Percentiles rank a stretch among this genome's conserved stretches.
Conservation (phyloP, 2,329 filamentous ascomycete species). For the Fusarium palustre region DNA sequence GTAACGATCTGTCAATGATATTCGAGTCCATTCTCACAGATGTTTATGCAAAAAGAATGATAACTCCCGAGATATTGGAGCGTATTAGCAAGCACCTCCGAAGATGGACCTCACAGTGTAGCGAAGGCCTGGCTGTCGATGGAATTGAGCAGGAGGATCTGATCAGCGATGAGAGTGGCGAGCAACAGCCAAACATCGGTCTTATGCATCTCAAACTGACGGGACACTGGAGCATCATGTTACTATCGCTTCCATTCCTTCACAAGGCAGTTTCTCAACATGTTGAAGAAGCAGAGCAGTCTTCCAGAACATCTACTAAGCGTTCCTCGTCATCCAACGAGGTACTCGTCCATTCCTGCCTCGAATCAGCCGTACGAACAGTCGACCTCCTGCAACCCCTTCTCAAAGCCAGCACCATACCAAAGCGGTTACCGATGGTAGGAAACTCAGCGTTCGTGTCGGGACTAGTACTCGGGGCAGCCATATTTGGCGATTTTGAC, state of each 20-base stretch:
- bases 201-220: slow-evolving; percentile 52
- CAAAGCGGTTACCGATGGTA: slow-evolving; percentile 58
- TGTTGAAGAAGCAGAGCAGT: slow-evolving; percentile 32
- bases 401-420: slow-evolving; percentile 49
- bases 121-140: slow-evolving; percentile 32
- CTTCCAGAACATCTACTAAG: slow-evolving; percentile 15
- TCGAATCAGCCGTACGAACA: slow-evolving; percentile 52
- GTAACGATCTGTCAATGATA: slow-evolving; percentile 52
- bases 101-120: slow-evolving; percentile 41
- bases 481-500: slow-evolving; percentile 59
- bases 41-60: slow-evolving; percentile 51
- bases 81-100: slow-evolving; percentile 42
- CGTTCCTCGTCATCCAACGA: slow-evolving; percentile 29
- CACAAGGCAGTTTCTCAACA: slow-evolving; percentile 47
- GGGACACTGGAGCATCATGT: slow-evolving; percentile 55
- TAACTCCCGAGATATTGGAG: slow-evolving; percentile 47
- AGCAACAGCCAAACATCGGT: slow-evolving; percentile 42
- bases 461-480: slow-evolving; percentile 57
- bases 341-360: slow-evolving; percentile 50
- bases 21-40: slow-evolving; percentile 53
- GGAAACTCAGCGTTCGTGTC: slow-evolving; percentile 61
- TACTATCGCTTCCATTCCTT: slow-evolving; percentile 53
- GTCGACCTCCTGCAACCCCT: slow-evolving; percentile 56
- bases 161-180: slow-evolving; percentile 28
- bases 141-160: slow-evolving; percentile 41